Percentiles rank a stretch among this genome's conserved stretches.
phyloP scores from a whole-genome alignment of 2,329 filamentous ascomycete genomes.

The Fusarium pseudonygamai region DNA sequence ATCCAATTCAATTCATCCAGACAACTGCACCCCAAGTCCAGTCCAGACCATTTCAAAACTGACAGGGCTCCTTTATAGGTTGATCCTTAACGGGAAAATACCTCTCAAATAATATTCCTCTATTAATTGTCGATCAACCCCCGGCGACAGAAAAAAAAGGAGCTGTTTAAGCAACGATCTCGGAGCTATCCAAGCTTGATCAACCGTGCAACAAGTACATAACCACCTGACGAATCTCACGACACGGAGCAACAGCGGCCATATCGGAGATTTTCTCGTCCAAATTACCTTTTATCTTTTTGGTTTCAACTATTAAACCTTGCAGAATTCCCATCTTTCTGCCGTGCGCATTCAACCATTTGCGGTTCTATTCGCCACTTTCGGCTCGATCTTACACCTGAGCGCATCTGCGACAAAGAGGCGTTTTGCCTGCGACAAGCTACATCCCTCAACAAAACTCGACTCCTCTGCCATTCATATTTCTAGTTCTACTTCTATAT shows the following conservation, averaged over 20 bases:
- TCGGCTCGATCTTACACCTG: slow-evolving; percentile 29
- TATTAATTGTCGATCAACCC: slow-evolving; percentile 12
- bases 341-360: slow-evolving; percentile 4
- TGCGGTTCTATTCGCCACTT: slow-evolving; percentile 26
- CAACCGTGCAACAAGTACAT: slow-evolving; percentile 17
- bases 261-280: slow-evolving; percentile 34
- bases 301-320: not conserved
- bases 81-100: slow-evolving; percentile 22
- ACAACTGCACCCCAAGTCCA: slow-evolving; percentile 14
- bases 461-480: slow-evolving; percentile 3
- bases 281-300: not conserved
- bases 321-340: slow-evolving; percentile 2
- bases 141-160: slow-evolving; percentile 1
- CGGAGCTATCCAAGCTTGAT: slow-evolving; percentile 41
- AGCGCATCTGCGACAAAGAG: slow-evolving; percentile 44
- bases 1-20: slow-evolving; percentile 16
- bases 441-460: slow-evolving; percentile 35
- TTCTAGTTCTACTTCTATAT: slow-evolving; percentile 31
- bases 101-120: not conserved
- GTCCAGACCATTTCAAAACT: slow-evolving; percentile 16
- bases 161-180: slow-evolving; percentile 31
- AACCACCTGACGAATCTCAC: slow-evolving; percentile 42
- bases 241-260: slow-evolving; percentile 31
- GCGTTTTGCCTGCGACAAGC: slow-evolving; percentile 40
- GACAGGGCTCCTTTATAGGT: slow-evolving; percentile 25